These are phyloP conservation scores for Trichosanthes truncata DNA, from an alignment of 306 rosid species.

Conservation along the genomic window DNA sequence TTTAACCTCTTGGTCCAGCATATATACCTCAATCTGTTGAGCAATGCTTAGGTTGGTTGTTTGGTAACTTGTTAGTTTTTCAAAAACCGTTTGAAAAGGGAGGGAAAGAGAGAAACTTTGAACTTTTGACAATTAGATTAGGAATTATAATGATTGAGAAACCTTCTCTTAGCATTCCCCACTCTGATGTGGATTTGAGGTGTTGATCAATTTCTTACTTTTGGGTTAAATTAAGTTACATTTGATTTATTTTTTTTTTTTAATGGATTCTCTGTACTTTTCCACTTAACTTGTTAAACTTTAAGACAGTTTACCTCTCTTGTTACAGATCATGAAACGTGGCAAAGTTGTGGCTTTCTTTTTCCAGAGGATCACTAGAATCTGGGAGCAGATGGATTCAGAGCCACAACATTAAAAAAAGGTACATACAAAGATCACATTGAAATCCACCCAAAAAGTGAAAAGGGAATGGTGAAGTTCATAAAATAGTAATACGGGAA, in stretches of 20 bases:
- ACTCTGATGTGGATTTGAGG: not conserved
- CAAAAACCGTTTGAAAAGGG: not conserved
- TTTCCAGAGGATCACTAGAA: slow-evolving; percentile 5
- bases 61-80: not conserved
- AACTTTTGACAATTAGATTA: not conserved
- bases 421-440: not conserved
- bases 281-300: not conserved
- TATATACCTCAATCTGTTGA: no score
- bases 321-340: not conserved
- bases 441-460: slow-evolving; percentile 11
- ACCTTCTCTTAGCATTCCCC: not conserved
- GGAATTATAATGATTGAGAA: not conserved
- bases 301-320: not conserved
- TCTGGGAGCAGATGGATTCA: slow-evolving; percentile 2
- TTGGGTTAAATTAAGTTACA: not conserved
- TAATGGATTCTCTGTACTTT: not conserved
- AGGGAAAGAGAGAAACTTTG: not conserved
- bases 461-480: not conserved
- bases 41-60: not conserved
- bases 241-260: not conserved
- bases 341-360: slow-evolving; percentile 3
- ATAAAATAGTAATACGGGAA: slow-evolving; percentile 3
- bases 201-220: not conserved
- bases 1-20: no score
- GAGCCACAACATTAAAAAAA: not conserved